Percentiles rank a stretch among this genome's conserved stretches.
phyloP scores from a whole-genome alignment of 495 filamentous ascomycete species.

The Hypoxylon fragiforme region DNA sequence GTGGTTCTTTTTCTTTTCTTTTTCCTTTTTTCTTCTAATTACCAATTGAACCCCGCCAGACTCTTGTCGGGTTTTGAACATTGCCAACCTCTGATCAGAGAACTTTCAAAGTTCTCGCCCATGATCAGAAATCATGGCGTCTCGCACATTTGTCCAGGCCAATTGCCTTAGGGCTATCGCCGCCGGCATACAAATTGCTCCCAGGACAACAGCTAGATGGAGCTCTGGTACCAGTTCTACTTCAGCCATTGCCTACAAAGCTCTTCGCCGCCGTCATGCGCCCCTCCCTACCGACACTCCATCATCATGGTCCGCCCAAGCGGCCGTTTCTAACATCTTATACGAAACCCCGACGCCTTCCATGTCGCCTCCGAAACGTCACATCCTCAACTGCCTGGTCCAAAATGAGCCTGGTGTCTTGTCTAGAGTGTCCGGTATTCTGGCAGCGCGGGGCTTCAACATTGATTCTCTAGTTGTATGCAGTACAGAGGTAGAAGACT shows the following conservation, averaged over 20 bases:
- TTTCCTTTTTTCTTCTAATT: too few relatives aligned
- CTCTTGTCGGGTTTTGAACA: slow-evolving; percentile 19
- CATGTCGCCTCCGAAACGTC: slow-evolving; percentile 81
- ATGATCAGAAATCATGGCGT: slow-evolving; percentile 48
- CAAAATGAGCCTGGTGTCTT: slow-evolving; percentile 98
- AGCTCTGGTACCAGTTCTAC: slow-evolving; percentile 67
- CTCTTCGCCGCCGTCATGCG: slow-evolving; percentile 84
- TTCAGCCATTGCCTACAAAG: slow-evolving; percentile 95
- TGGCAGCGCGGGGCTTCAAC: slow-evolving; percentile 96
- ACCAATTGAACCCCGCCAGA: slow-evolving; percentile 28
- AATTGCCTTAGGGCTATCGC: slow-evolving; percentile 39
- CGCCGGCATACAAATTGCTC: slow-evolving; percentile 13
- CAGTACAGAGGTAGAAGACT: slow-evolving; percentile 95
- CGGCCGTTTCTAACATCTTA: slow-evolving; percentile 95
- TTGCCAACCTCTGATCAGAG: slow-evolving; percentile 28
- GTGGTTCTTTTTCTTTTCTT: too few relatives aligned
- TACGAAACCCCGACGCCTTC: slow-evolving; percentile 94
- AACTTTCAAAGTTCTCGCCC: slow-evolving; percentile 30
- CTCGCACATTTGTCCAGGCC: slow-evolving; percentile 45
- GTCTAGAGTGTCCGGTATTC: slow-evolving; percentile 92
- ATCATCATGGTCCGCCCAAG: slow-evolving; percentile 88
- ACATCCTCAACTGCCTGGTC: slow-evolving; percentile 96
- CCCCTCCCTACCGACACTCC: slow-evolving; percentile 79
- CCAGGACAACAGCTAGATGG: slow-evolving; percentile 36
- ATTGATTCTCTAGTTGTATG: slow-evolving; percentile 98